A percentile compares a stretch with the other conserved stretches of the same genome.
Conservation (phyloP, 495 filamentous ascomycete species). For the Neurospora sp. region DNA sequence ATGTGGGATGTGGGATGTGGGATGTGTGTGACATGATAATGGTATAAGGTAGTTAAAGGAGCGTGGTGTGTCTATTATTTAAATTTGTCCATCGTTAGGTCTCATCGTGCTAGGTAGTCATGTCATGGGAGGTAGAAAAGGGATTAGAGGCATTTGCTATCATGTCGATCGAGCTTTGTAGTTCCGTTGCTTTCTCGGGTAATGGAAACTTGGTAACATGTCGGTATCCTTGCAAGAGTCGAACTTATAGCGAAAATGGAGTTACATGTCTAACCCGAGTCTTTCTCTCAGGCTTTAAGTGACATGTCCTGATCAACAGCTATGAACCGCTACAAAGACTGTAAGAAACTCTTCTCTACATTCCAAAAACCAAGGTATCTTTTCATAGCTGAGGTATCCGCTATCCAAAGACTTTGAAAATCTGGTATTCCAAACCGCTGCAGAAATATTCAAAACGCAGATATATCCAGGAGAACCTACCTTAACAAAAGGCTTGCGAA, state of each 20-base stretch:
- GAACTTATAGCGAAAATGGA: too few species aligned
- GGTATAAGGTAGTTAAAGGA: not conserved
- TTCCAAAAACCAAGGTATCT: not conserved
- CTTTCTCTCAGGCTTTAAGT: too few species aligned
- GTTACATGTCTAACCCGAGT: too few species aligned
- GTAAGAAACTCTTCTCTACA: not conserved
- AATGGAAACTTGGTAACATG: too few species aligned
- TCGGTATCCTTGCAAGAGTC: too few species aligned
- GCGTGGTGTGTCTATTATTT: not conserved
- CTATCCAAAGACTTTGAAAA: not conserved
- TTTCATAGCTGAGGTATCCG: not conserved
- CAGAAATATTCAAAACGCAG: not conserved
- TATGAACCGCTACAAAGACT: not conserved
- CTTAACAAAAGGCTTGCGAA: not conserved
- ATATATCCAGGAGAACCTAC: not conserved
- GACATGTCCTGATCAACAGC: not conserved
- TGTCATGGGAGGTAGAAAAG: too few species aligned
- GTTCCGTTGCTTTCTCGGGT: too few species aligned
- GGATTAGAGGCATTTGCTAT: too few species aligned
- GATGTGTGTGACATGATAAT: not conserved
- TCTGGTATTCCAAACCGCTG: not conserved
- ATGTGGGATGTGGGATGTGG: not conserved
- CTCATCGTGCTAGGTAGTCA: too few species aligned
- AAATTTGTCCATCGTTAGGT: not conserved
- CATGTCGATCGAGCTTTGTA: too few species aligned